Conservation (phyloP, 2,329 filamentous ascomycete species). For the Botrytis hyacinthi region DNA sequence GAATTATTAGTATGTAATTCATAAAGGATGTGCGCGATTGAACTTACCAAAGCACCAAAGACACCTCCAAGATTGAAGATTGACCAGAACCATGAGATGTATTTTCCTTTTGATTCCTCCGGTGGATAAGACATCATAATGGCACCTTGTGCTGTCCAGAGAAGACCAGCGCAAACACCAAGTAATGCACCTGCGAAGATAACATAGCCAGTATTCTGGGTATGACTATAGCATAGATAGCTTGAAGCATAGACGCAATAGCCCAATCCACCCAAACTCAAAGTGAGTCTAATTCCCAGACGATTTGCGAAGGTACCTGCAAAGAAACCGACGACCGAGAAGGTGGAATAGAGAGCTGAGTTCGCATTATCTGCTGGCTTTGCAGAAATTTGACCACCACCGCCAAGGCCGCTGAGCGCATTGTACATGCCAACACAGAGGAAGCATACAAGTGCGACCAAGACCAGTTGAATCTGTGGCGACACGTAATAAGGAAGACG, state of each 20-base stretch:
- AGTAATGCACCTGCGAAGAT: constrained; percentile 74
- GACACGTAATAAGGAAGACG: constrained; percentile 69
- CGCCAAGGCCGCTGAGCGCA: constrained; percentile 60
- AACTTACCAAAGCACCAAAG: constrained; percentile 63
- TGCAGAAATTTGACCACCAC: constrained; percentile 52
- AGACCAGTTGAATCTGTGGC: constrained; percentile 65
- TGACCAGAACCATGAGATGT: constrained; percentile 88
- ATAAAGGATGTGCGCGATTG: background rate
- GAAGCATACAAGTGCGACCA: constrained; percentile 69
- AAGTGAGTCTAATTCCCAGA: constrained; percentile 64
- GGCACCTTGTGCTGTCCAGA: constrained; percentile 78
- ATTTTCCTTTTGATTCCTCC: constrained; percentile 77
- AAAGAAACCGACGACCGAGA: constrained; percentile 60
- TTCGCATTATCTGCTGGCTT: constrained; percentile 42
- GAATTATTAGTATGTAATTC: background rate
- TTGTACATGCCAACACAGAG: constrained; percentile 70
- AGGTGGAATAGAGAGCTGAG: constrained; percentile 48
- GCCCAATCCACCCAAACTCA: constrained; percentile 69
- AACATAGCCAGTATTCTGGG: constrained; percentile 54
- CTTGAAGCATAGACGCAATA: constrained; percentile 68
- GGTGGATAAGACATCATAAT: constrained; percentile 87
- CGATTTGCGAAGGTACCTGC: constrained; percentile 74
- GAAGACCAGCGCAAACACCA: constrained; percentile 71
- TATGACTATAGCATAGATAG: constrained; percentile 47
- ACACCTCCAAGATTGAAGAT: constrained; percentile 91